Evolutionary conservation across 352 stramenopile genomes (phyloP), one percentile per base, ranked within the genome.

Genomic region (Saprolegnia diclina): DNA sequence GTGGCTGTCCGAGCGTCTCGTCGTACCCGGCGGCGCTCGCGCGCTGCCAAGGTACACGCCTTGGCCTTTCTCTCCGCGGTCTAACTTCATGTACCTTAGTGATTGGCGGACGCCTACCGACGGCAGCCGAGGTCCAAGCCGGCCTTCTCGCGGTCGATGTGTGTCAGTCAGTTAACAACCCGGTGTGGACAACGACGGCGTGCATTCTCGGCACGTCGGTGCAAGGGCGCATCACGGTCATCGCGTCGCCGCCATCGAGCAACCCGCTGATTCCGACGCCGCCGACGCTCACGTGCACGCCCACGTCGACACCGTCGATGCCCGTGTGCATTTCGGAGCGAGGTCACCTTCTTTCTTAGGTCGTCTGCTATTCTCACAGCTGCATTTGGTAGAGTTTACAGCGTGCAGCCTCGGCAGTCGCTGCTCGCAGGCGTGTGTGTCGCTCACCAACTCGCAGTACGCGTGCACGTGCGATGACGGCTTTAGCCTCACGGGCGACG

Each of bases 381-480:
- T 11, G 42, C 7, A 48, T n/a, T 7, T 3, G 13, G 22, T 61
- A 61, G 53, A 61, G 53, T 61, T 61, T 35, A 61, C 22, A 1
- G 14, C 53, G 4, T 61, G 53, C 26, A 61, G 53, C 26, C 53
- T 61, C 26, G 26, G 53, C 7, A 61, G 53, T n/a, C 53, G 53
- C 21, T 61, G 53, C 53, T 61, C 53, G 14, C 53, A 61, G 18
- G 53, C 5, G 26, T 61, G 53, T 18, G 53, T 61, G 53, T 1
- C 22, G 14, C 53, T 21, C 19, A 3, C 53, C 21, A 24, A 37
- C 1, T 61, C 53, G 21, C 53, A 61, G 53, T 61, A 61, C 53
- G 53, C 53, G 26, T 61, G 53, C 53, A 61, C 53, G 21, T 61
- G 53, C 26, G 53, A 61, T 5, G 53, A 26, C 53, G 53, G 53